Evolutionary conservation across 176 grass and related monocot genomes (phyloP).

Genomic region (Poa annua): DNA sequence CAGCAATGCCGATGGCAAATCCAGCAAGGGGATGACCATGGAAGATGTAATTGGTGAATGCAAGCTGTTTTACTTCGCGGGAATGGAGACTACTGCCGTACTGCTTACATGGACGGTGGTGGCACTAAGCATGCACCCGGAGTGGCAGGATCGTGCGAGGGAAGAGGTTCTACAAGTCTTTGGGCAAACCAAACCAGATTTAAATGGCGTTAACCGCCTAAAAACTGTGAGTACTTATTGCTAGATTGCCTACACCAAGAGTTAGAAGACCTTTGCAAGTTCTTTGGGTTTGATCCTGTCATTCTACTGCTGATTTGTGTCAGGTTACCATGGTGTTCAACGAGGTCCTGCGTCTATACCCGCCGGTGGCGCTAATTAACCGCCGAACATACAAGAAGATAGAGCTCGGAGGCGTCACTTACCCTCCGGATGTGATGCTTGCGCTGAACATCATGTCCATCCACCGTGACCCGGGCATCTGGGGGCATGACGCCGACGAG

Average conservation of each 20-base stretch:
- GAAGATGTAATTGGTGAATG: slow-evolving; percentile 79
- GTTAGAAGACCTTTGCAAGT: not conserved
- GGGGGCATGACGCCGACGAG: slow-evolving; percentile 49
- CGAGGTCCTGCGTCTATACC: slow-evolving; percentile 58
- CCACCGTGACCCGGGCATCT: slow-evolving; percentile 46
- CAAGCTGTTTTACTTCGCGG: slow-evolving; percentile 86
- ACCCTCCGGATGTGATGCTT: slow-evolving; percentile 47
- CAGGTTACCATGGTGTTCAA: slow-evolving; percentile 64
- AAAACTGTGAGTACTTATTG: slow-evolving; percentile 54
- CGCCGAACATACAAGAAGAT: slow-evolving; percentile 36
- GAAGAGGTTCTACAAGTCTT: slow-evolving; percentile 64
- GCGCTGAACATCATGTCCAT: slow-evolving; percentile 41
- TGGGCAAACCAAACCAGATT: slow-evolving; percentile 63
- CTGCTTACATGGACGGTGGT: slow-evolving; percentile 71
- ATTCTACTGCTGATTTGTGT: not conserved
- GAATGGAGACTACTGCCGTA: slow-evolving; percentile 63
- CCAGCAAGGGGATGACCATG: slow-evolving; percentile 42
- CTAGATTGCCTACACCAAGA: not conserved
- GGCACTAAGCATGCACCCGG: slow-evolving; percentile 68
- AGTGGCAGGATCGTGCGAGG: slow-evolving; percentile 70
- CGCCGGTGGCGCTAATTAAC: not conserved
- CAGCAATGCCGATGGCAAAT: slow-evolving; percentile 43
- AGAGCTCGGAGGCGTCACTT: slow-evolving; percentile 46
- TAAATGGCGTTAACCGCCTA: slow-evolving; percentile 42
- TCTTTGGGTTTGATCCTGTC: not conserved